phyloP scores from a whole-genome alignment of 2,329 filamentous ascomycete species.

The Clonostachys chloroleuca region DNA sequence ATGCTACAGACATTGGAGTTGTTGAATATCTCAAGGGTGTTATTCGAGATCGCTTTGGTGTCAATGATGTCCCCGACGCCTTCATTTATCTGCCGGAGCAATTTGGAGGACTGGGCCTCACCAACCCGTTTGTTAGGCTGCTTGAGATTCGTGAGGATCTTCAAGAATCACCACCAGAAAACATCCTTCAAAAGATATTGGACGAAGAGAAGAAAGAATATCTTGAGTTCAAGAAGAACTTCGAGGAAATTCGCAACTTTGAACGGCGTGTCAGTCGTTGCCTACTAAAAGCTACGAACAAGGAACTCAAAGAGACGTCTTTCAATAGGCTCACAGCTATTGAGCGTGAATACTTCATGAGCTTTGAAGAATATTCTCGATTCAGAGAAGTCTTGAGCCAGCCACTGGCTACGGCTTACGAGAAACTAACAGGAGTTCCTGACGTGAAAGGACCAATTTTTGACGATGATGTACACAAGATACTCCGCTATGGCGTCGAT shows the following conservation, averaged over 20 bases:
- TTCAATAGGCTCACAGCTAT: neutral
- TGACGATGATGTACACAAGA: neutral
- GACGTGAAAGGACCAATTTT: neutral
- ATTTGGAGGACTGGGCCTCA: conserved; percentile 38
- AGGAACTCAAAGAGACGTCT: neutral
- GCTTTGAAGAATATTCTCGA: neutral
- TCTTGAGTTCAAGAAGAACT: neutral
- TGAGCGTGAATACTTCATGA: neutral
- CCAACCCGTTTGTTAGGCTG: conserved; percentile 37
- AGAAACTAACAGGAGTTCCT: neutral
- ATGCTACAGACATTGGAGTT: conserved; percentile 9
- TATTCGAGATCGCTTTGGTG: conserved; percentile 24
- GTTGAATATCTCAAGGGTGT: conserved; percentile 19
- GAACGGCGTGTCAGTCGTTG: neutral
- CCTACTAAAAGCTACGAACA: neutral
- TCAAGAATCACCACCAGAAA: neutral
- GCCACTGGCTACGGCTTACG: neutral
- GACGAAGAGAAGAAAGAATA: neutral
- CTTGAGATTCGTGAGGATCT: conserved; percentile 26
- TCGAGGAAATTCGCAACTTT: neutral
- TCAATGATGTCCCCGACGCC: conserved; percentile 31
- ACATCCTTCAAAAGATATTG: neutral
- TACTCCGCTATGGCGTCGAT: neutral
- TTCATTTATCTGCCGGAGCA: conserved; percentile 41
- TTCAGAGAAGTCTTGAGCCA: neutral